Conservation (phyloP, 148 eudicot species). For the Beta vulgaris region DNA sequence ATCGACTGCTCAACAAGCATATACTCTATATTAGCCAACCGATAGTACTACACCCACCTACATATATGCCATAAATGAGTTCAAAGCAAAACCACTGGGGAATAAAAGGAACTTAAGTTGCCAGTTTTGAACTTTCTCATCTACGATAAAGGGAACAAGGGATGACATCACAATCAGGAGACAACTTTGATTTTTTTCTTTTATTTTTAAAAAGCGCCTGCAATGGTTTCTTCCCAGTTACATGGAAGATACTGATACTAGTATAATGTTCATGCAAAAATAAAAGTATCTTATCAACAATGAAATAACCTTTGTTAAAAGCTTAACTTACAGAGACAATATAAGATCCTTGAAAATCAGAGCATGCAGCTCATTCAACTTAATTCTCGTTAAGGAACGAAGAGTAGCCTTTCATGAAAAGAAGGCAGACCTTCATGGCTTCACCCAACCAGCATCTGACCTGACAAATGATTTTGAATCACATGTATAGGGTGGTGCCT, state of each 20-base stretch:
- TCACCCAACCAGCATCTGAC: not conserved
- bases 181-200: not conserved
- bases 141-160: not conserved
- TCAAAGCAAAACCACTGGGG: not conserved
- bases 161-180: not conserved
- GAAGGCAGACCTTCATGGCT: not conserved
- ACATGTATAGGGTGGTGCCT: not conserved
- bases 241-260: not conserved
- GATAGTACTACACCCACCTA: not conserved
- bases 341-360: not conserved
- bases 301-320: not conserved
- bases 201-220: not conserved
- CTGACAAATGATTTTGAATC: not conserved
- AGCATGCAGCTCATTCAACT: not conserved
- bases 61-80: not conserved
- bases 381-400: not conserved
- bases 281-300: not conserved
- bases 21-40: not conserved
- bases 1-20: not conserved
- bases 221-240: not conserved
- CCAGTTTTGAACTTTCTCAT: not conserved
- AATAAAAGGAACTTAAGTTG: not conserved
- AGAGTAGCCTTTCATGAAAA: not conserved
- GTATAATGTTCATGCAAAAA: not conserved
- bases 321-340: conserved; percentile 6